Conservation (phyloP, 441 rosid species). For the Daphne laureola region DNA sequence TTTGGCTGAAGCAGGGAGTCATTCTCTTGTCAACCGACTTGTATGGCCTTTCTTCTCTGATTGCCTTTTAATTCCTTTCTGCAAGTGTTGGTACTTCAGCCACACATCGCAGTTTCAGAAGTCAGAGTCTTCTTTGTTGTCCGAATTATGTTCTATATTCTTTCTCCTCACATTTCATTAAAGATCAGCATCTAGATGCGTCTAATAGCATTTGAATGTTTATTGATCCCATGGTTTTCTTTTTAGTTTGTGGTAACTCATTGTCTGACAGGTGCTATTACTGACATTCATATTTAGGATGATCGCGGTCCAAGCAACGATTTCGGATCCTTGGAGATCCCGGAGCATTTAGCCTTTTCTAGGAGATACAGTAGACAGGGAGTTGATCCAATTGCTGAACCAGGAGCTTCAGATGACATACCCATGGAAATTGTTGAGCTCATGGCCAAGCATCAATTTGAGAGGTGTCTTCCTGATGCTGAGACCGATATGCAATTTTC, state of each 20-base stretch:
- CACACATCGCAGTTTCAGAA: neutral
- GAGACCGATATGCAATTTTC: slow-evolving; percentile 34
- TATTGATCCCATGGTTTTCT: no score
- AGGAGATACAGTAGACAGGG: slow-evolving; percentile 29
- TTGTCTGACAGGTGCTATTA: neutral
- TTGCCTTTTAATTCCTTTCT: neutral
- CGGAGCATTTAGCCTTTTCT: slow-evolving; percentile 21
- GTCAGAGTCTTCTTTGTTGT: neutral
- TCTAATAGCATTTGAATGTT: no score
- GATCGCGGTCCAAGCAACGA: slow-evolving; percentile 37
- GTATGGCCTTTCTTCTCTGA: slow-evolving; percentile 31
- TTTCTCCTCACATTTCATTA: neutral
- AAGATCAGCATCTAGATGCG: neutral
- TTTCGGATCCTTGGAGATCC: slow-evolving; percentile 29
- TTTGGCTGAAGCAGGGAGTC: slow-evolving; percentile 29
- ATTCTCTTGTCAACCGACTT: slow-evolving; percentile 43
- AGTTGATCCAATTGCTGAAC: slow-evolving; percentile 44
- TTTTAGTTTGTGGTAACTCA: neutral
- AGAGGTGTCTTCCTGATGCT: slow-evolving; percentile 77
- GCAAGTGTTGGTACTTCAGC: neutral
- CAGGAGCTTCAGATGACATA: slow-evolving; percentile 57
- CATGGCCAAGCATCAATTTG: slow-evolving; percentile 92
- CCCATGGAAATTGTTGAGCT: slow-evolving; percentile 97
- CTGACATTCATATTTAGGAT: slow-evolving; percentile 33
- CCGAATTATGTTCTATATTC: neutral